Base-by-base conservation (phyloP, 106 monocot species). In the Gastrodia elata region DNA sequence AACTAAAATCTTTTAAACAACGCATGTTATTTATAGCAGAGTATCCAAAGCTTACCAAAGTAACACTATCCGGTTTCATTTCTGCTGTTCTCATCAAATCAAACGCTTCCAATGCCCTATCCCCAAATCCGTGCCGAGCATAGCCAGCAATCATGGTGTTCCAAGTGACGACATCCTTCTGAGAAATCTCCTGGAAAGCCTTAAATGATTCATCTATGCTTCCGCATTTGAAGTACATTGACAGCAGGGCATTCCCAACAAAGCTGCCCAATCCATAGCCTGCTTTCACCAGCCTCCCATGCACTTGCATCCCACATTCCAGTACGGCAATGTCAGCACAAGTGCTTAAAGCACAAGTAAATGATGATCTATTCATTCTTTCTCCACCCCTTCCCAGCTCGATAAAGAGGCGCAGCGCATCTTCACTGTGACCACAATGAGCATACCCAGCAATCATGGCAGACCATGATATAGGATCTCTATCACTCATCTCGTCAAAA, bases 131-230 rank as follows among this genome's bases (percentile, higher is more conserved):
- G 76, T 87, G 90, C 64, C 84, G 72, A 43, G 90, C 84, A 78
- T 82, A 84, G 46, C 87, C 90, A 52, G 80, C 78, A 56, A 87
- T 91, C 87, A 91, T 84, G 10, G 90, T 87, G 80, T 91, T 91
- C 90, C 90, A 91, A 3, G 90, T 77, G 15, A 91, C 80, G 0
- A 82, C 79, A 78, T 91, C 90, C 82, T 87, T 91, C n/a, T 82
- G 77, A 9, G 38, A 0, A 68, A 87, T 87, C 73, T 76, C 87
- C 55, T 56, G 38, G 73, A 87, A 91, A 16, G 87, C 73, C 26
- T 71, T 48, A 34, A 82, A 87, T 20, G 90, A 87, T 41, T 87
- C 90, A 16, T 83, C 78, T 64, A 91, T 87, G 78, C 73, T 77
- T 39, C 90, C 90, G 24, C 87, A 91, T 69, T 91, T 91, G 42